These are phyloP conservation scores for Lactarius quietus DNA, from an alignment of 768 basidiomycete genomes.

Conservation along the genomic window DNA sequence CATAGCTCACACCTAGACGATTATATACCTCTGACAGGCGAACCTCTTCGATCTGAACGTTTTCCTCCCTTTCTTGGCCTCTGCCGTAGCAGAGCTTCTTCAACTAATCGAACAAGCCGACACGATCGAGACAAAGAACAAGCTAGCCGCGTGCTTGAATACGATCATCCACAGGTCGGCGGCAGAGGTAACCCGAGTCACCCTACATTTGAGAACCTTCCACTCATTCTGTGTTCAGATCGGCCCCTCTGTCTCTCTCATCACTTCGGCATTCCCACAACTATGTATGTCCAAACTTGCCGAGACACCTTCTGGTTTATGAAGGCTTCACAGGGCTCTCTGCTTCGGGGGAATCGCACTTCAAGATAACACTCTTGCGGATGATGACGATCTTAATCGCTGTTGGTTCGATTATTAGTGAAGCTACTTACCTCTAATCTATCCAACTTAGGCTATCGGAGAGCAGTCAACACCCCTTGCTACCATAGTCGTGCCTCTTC, in stretches of 20 bases:
- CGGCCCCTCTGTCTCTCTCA: conserved; percentile 55
- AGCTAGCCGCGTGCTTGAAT: conserved; percentile 67
- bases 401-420: conserved; percentile 39
- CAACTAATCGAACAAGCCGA: conserved; percentile 68
- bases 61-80: conserved; percentile 68
- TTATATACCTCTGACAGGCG: conserved; percentile 41
- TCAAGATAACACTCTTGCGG: conserved; percentile 66
- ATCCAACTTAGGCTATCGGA: conserved; percentile 53
- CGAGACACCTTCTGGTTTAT: conserved; percentile 18
- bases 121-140: conserved; percentile 70
- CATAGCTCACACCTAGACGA: not conserved
- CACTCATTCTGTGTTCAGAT: conserved; percentile 45
- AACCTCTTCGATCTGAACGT: conserved; percentile 55
- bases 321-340: conserved; percentile 51
- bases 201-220: not conserved
- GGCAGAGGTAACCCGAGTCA: conserved; percentile 31
- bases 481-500: conserved; percentile 56
- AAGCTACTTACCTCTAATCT: not conserved
- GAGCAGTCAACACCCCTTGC: conserved; percentile 55
- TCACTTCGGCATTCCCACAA: conserved; percentile 61
- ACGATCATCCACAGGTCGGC: conserved; percentile 56
- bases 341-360: conserved; percentile 64
- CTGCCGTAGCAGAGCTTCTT: conserved; percentile 62
- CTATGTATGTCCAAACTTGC: conserved; percentile 55
- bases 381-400: conserved; percentile 67